Evolutionary conservation across 768 basidiomycete species (phyloP), one percentile per base, ranked within the genome.

Genomic region (Rhodocollybia butyracea): DNA sequence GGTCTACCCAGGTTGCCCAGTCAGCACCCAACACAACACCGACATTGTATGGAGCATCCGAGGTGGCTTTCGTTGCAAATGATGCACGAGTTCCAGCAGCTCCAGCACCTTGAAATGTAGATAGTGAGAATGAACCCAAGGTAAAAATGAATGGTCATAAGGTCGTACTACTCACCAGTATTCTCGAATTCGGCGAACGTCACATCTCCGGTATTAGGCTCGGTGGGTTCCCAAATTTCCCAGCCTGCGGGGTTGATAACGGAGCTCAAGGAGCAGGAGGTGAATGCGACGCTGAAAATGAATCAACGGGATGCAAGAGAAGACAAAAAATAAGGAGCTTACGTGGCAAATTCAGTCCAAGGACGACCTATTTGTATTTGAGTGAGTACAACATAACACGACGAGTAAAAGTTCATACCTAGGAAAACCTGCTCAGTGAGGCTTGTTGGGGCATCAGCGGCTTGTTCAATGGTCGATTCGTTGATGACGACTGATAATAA

Each of bases 151-250:
- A 34, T 27, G 36, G 38, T 15, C 22, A 30, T 21, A 38, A 17
- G 38, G 30, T 13, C 10, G 12, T 13, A 26, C 11, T 15, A 34
- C 27, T 24, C 24, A 62, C 67, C 67, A 1, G 59, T 62, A 54
- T 39, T 66, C 3, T 47, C 59, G 31, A 45, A 65, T 55, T 68
- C 67, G 3, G 61, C 65, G 43, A 65, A 66, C 3, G 57, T 41
- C 17, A 68, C 64, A 29, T 62, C 58, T 3, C 46, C 55, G 13
- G 65, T 68, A 50, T 66, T 68, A 6, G 67, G 67, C 17, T 60
- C 63, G 0, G 65, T 39, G 15, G 63, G 48, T 7, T 52, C 59
- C 67, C 67, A 54, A 27, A 60, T 48, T 36, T 56, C 56, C 67
- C 65, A 68, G 0, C n/a, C n/a, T n/a, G n/a, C n/a, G n/a, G n/a